phyloP scores from a whole-genome alignment of 2,329 filamentous ascomycete genomes.

The Aspergillaceae sp. region DNA sequence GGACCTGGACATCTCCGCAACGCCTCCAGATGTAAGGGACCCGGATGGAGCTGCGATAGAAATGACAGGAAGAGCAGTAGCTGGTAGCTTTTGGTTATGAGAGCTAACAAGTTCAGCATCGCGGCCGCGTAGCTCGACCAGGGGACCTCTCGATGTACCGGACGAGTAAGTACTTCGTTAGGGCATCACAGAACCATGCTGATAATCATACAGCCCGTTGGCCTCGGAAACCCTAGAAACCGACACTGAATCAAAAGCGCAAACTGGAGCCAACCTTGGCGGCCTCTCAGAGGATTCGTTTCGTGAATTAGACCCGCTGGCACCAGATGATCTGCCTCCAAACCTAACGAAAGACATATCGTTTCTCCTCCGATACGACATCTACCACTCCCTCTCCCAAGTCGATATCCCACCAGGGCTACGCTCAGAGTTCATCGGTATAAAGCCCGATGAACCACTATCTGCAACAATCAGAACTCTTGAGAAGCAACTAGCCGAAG shows the following conservation, averaged over 20 bases:
- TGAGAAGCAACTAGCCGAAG: constrained; percentile 56
- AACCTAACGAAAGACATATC: constrained; percentile 62
- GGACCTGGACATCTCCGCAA: constrained; percentile 22
- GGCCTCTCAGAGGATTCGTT: constrained; percentile 21
- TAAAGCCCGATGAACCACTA: constrained; percentile 51
- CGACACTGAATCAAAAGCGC: constrained; percentile 9
- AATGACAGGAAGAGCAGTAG: neutral
- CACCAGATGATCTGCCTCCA: constrained; percentile 26
- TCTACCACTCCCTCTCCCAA: constrained; percentile 71
- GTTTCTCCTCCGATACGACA: constrained; percentile 68
- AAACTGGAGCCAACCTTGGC: constrained; percentile 6
- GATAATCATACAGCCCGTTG: constrained; percentile 19
- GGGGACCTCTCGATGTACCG: constrained; percentile 62
- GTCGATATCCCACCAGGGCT: constrained; percentile 56
- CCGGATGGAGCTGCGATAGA: neutral
- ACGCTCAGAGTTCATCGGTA: constrained; percentile 57
- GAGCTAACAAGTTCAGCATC: constrained; percentile 21
- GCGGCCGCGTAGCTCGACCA: constrained; percentile 49
- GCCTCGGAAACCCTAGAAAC: constrained; percentile 11
- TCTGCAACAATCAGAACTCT: constrained; percentile 39
- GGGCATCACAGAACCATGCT: constrained; percentile 4
- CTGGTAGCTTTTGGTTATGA: constrained; percentile 4
- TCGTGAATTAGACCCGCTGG: constrained; percentile 27
- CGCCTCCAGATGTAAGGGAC: constrained; percentile 29
- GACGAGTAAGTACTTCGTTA: constrained; percentile 56